These are phyloP conservation scores for Apostasia ramifera DNA, from an alignment of 106 monocot species.

Conservation along the genomic window DNA sequence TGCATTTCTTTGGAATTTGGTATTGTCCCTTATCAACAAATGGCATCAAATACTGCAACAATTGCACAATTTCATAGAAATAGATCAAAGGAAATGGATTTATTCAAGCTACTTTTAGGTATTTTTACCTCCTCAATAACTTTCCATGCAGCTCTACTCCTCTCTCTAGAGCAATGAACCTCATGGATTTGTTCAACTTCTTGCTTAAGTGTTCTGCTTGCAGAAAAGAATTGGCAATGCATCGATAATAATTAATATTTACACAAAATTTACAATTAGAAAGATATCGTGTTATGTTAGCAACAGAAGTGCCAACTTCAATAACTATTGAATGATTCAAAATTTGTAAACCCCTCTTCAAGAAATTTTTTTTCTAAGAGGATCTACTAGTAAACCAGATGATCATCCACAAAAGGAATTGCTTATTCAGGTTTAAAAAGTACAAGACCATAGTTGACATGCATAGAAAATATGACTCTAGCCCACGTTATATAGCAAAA, in stretches of 20 bases:
- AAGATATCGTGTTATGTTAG: not conserved
- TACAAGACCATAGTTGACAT: not conserved
- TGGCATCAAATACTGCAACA: conserved; percentile 89
- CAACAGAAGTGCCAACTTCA: not conserved
- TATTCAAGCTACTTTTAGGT: no score
- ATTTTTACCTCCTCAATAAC: conserved; percentile 70
- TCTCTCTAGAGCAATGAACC: conserved; percentile 97
- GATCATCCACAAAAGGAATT: no score
- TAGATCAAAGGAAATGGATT: not conserved
- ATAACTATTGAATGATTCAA: not conserved
- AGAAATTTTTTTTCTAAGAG: not conserved
- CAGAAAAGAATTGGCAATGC: not conserved
- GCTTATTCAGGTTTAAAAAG: not conserved
- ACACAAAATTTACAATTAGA: not conserved
- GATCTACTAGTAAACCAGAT: no score
- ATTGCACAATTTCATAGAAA: conserved; percentile 3
- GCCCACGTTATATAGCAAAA: no score
- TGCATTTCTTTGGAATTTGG: conserved; percentile 61
- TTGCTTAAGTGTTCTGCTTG: conserved; percentile 44
- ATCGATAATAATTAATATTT: not conserved
- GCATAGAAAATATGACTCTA: no score
- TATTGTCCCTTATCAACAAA: conserved; percentile 82
- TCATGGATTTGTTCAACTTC: conserved; percentile 40
- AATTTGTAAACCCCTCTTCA: not conserved
- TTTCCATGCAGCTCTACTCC: conserved; percentile 81